Percentiles rank a stretch among this genome's conserved stretches.
phyloP scores from a whole-genome alignment of 139 green algal species.

The Choricystis sp. region DNA sequence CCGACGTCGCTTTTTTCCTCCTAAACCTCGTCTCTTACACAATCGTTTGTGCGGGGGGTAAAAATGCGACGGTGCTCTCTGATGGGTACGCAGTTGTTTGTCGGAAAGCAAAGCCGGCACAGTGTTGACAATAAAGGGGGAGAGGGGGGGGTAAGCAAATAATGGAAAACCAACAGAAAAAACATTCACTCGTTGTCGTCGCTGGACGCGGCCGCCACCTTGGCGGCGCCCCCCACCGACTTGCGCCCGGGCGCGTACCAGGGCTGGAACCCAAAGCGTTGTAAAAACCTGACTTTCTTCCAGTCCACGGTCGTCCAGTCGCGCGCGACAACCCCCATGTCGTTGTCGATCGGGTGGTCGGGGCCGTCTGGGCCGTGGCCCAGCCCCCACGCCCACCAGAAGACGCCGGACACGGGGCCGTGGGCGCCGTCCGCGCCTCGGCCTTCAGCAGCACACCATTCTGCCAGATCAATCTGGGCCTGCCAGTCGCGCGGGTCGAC shows the following conservation, averaged over 20 bases:
- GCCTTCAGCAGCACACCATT: not conserved
- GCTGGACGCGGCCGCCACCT: no score
- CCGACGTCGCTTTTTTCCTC: no score
- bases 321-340: not conserved
- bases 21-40: no score
- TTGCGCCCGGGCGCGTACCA: not conserved
- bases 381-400: not conserved
- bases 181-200: not conserved
- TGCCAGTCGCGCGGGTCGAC: not conserved
- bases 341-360: not conserved
- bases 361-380: not conserved
- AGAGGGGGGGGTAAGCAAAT: no score
- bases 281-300: not conserved
- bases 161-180: not conserved
- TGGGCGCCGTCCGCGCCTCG: not conserved
- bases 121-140: no score
- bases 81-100: no score
- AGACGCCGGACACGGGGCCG: not conserved
- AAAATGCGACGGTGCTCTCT: no score
- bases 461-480: not conserved
- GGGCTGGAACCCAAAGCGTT: not conserved
- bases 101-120: no score
- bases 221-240: not conserved
- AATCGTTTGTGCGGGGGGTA: no score
- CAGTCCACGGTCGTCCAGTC: not conserved